phyloP scores from a whole-genome alignment of 768 basidiomycete species.

The Lentinula raphanica region DNA sequence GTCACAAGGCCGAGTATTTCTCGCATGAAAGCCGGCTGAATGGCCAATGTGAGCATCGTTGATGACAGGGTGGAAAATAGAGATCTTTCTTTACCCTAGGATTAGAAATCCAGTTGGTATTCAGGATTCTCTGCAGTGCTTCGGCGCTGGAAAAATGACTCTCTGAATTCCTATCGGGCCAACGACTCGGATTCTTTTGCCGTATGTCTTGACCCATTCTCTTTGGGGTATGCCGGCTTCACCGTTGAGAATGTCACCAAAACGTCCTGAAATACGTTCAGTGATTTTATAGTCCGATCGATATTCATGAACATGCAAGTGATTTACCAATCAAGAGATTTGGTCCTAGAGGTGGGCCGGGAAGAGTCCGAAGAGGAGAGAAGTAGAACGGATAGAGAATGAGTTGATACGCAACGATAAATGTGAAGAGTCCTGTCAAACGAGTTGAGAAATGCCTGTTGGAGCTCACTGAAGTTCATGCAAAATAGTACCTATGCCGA shows the following conservation, averaged over 20 bases:
- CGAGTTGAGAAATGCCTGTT: background rate
- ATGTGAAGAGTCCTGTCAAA: background rate
- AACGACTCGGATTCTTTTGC: conserved; percentile 37
- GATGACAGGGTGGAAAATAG: background rate
- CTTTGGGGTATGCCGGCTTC: conserved; percentile 41
- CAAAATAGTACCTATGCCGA: background rate
- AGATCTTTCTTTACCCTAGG: conserved; percentile 28
- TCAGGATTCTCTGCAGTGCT: conserved; percentile 38
- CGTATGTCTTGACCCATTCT: conserved; percentile 42
- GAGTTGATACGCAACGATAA: background rate
- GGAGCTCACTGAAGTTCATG: background rate
- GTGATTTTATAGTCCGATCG: background rate
- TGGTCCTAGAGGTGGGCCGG: background rate
- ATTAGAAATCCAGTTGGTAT: conserved; percentile 41
- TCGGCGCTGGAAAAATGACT: conserved; percentile 40
- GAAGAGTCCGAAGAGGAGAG: conserved; percentile 1
- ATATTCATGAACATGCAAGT: background rate
- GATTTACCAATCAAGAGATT: background rate
- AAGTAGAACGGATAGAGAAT: background rate
- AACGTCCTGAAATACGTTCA: too few species aligned
- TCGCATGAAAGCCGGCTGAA: conserved; percentile 41
- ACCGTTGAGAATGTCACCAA: background rate
- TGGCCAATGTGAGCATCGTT: background rate
- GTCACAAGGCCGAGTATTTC: conserved; percentile 36
- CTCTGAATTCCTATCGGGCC: conserved; percentile 43